phyloP scores from a whole-genome alignment of 176 grass and related monocot species.

The Hyparrhenia diplandra region DNA sequence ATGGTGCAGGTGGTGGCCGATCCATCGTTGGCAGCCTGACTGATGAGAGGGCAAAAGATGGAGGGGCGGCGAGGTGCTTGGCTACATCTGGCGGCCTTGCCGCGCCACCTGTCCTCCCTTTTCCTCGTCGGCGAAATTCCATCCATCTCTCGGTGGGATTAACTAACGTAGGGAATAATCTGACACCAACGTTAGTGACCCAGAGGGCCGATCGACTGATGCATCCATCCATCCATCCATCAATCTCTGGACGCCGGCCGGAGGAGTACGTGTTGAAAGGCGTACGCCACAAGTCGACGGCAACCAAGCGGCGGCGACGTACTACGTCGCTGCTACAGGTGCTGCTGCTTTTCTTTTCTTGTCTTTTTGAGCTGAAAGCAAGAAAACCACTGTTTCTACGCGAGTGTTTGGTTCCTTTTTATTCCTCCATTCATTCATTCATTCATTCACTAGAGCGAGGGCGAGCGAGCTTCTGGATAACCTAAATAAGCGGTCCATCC shows the following conservation, averaged over 20 bases:
- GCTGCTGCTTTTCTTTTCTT: no score
- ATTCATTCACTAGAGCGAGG: no score
- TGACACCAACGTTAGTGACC: conserved; percentile 1
- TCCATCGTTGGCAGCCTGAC: neutral
- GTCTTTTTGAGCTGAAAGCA: conserved; percentile 10
- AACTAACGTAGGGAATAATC: conserved; percentile 23
- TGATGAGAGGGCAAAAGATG: neutral
- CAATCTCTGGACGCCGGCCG: no score
- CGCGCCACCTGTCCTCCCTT: neutral
- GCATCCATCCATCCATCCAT: no score
- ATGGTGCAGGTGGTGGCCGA: neutral
- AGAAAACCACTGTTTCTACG: neutral
- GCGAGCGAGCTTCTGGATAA: conserved; percentile 18
- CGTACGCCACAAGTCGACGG: conserved; percentile 13
- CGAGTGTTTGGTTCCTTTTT: conserved; percentile 13
- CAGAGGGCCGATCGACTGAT: no score
- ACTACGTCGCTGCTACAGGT: neutral
- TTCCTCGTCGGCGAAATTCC: neutral
- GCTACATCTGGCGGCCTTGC: conserved; percentile 12
- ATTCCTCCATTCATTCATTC: neutral
- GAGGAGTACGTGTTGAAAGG: conserved; percentile 18
- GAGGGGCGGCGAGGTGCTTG: neutral
- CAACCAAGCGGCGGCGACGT: conserved; percentile 11
- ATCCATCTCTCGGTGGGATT: neutral
- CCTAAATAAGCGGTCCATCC: neutral